These are phyloP conservation scores for Coniophora puteana DNA, from an alignment of 1,284 basidiomycete genomes.

Conservation along the genomic window DNA sequence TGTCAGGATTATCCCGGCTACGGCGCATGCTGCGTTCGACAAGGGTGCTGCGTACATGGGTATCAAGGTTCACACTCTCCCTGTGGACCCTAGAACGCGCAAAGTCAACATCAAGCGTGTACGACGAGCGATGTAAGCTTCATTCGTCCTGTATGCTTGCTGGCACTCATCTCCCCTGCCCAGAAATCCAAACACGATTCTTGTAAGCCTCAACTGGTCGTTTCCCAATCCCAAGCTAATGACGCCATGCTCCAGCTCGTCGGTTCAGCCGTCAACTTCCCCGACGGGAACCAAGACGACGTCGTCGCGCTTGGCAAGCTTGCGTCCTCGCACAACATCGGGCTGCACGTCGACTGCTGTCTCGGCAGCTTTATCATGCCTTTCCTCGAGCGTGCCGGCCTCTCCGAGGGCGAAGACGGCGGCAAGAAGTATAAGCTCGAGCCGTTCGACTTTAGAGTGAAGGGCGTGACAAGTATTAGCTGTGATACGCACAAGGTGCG, in stretches of 20 bases:
- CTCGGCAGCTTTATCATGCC: slow-evolving; percentile 91
- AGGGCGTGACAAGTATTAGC: slow-evolving; percentile 86
- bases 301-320: slow-evolving; percentile 79
- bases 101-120: slow-evolving; percentile 79
- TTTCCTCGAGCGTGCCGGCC: slow-evolving; percentile 67
- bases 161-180: neutral
- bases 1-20: slow-evolving; percentile 77
- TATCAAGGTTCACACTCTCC: slow-evolving; percentile 90
- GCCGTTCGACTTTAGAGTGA: slow-evolving; percentile 87
- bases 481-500: slow-evolving; percentile 90
- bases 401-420: slow-evolving; percentile 48
- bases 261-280: slow-evolving; percentile 90
- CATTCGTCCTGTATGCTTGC: slow-evolving; percentile 1
- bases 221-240: neutral
- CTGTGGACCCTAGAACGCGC: slow-evolving; percentile 80
- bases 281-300: slow-evolving; percentile 88
- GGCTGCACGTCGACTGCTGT: slow-evolving; percentile 93
- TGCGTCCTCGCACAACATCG: slow-evolving; percentile 75
- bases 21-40: slow-evolving; percentile 94
- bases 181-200: slow-evolving; percentile 80
- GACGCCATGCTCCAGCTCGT: slow-evolving; percentile 56
- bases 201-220: slow-evolving; percentile 49
- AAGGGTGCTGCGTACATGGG: slow-evolving; percentile 90
- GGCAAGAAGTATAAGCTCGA: slow-evolving; percentile 40
- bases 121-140: slow-evolving; percentile 80